Conservation (phyloP, 108 stramenopile genomes). For the Cyclotella sp. region DNA sequence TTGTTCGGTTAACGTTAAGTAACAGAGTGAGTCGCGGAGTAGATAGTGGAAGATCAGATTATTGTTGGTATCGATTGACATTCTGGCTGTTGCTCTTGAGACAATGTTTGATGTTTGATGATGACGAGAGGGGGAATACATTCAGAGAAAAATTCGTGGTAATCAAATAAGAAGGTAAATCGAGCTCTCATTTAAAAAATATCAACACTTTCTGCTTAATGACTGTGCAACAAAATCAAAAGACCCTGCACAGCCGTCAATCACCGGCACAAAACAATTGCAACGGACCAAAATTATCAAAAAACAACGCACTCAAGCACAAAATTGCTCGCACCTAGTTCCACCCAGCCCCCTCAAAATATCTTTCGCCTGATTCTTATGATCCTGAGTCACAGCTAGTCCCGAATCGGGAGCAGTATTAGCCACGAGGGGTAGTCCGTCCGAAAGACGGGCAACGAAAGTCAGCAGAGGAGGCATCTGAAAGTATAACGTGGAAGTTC, state of each 20-base stretch:
- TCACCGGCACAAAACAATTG: neutral
- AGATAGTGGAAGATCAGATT: conserved; percentile 88
- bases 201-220: too few relatives aligned
- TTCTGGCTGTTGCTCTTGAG: conserved; percentile 57
- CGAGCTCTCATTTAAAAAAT: too few relatives aligned
- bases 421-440: conserved; percentile 87
- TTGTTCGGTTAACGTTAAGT: conserved; percentile 76
- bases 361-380: conserved; percentile 78
- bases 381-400: conserved; percentile 64
- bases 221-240: neutral
- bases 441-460: conserved; percentile 85
- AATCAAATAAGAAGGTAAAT: too few relatives aligned
- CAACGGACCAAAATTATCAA: neutral
- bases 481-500: neutral
- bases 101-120: neutral
- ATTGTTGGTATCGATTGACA: conserved; percentile 77
- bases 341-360: conserved; percentile 67
- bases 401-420: conserved; percentile 64
- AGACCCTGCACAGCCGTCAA: neutral
- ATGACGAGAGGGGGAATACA: neutral
- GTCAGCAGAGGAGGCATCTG: conserved; percentile 89
- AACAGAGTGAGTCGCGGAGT: conserved; percentile 76
- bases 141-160: too few relatives aligned
- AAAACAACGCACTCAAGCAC: neutral
- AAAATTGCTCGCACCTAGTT: conserved; percentile 27